A percentile compares a stretch with the other conserved stretches of the same genome.
phyloP scores from a whole-genome alignment of 2,329 filamentous ascomycete genomes.

The Calonectria pteridis region DNA sequence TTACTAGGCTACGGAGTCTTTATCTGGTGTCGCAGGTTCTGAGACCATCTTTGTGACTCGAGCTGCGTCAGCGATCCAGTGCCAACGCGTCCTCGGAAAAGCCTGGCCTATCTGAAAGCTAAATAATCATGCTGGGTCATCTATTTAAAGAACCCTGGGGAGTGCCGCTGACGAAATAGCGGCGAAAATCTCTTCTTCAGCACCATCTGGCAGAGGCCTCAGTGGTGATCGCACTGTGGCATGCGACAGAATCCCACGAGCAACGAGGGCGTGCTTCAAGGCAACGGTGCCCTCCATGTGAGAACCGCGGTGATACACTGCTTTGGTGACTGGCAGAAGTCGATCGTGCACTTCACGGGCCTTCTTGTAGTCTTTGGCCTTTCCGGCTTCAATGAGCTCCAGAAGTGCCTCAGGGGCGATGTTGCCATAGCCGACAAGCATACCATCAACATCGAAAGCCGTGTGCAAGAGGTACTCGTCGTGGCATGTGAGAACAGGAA shows the following conservation, averaged over 20 bases:
- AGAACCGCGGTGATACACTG: constrained; percentile 66
- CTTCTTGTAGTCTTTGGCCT: constrained; percentile 61
- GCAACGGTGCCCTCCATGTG: constrained; percentile 68
- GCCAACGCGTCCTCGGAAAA: not conserved
- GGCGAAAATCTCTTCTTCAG: constrained; percentile 57
- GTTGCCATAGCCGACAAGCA: constrained; percentile 67
- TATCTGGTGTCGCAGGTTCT: not conserved
- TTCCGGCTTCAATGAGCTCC: constrained; percentile 63
- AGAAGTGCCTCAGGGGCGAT: constrained; percentile 64
- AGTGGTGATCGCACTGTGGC: constrained; percentile 63
- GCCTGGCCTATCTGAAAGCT: not conserved
- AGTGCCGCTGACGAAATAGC: constrained; percentile 50
- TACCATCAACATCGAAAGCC: constrained; percentile 64
- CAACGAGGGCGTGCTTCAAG: constrained; percentile 64
- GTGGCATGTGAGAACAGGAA: constrained; percentile 65
- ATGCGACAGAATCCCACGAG: constrained; percentile 61
- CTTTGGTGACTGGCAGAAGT: constrained; percentile 63
- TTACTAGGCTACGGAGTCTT: not conserved
- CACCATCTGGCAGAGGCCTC: constrained; percentile 57
- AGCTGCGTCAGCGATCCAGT: not conserved
- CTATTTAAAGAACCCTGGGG: constrained; percentile 31
- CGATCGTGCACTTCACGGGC: constrained; percentile 63
- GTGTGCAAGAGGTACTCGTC: constrained; percentile 67
- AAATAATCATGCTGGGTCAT: too few species aligned
- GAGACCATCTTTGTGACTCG: not conserved